These are phyloP conservation scores for Allium cepa DNA, from an alignment of 106 monocot genomes.

Conservation along the genomic window DNA sequence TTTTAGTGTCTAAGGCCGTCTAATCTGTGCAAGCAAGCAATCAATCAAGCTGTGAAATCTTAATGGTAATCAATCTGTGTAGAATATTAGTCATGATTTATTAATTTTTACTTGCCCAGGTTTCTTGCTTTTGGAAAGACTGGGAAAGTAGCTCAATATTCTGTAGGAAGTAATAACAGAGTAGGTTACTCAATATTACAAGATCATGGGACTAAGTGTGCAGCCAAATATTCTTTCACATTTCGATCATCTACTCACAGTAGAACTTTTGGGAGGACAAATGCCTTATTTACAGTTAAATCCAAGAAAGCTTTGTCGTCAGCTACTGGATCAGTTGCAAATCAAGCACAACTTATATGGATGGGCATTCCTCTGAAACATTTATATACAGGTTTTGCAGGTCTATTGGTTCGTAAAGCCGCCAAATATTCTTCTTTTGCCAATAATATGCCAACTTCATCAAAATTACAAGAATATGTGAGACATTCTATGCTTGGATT, in stretches of 20 bases:
- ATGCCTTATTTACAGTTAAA: slow-evolving; percentile 6
- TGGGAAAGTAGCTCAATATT: not conserved
- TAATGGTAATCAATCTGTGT: not conserved
- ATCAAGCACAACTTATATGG: slow-evolving; percentile 3
- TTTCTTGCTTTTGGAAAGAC: slow-evolving; percentile 8
- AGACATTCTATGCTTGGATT: slow-evolving; percentile 9
- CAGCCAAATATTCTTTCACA: not conserved
- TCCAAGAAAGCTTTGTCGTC: not conserved
- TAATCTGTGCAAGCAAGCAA: not conserved
- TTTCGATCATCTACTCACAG: not conserved
- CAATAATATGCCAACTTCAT: slow-evolving; percentile 3
- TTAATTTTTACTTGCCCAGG: not conserved
- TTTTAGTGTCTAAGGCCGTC: not conserved
- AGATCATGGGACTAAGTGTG: not conserved
- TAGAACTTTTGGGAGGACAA: not conserved
- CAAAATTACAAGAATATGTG: slow-evolving; percentile 3
- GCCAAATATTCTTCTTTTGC: slow-evolving; percentile 4
- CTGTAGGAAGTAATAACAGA: slow-evolving; percentile 4
- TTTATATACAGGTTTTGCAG: not conserved
- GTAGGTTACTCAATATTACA: slow-evolving; percentile 1
- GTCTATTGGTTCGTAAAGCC: slow-evolving; percentile 5
- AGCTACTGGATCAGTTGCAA: slow-evolving; percentile 1
- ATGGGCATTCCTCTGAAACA: not conserved
- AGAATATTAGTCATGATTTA: not conserved
- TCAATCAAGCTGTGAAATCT: not conserved